Evolutionary conservation across 2,329 filamentous ascomycete genomes (phyloP), one percentile per base, ranked within the genome.

Genomic region (Cryphonectria naterciae): DNA sequence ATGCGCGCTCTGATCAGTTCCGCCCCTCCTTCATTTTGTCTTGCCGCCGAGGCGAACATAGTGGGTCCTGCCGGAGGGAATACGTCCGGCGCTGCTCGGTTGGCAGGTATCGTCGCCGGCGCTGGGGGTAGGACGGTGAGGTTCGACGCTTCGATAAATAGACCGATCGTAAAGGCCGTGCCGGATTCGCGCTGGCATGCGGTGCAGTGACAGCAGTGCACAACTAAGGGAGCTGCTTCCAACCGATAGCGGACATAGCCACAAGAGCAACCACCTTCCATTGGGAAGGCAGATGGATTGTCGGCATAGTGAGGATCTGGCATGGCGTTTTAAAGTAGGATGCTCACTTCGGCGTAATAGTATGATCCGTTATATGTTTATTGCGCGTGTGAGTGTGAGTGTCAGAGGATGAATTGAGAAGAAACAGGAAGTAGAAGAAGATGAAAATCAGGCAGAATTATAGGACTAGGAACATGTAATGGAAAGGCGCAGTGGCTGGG

Each of bases 171-270:
- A 66, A 81, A 78, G 70, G 75, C 79, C 58, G 79, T 78, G 71
- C 84, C 83, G 22, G 80, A 81, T 74, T 85, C 82, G 68, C 79
- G 81, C 74, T 85, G 83, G 77, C 84, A 86, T 71, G 77, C 76
- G 35, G 81, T 82, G 77, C 84, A 86, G 76, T 84, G 81, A 77
- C 84, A 86, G 79, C 81, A 83, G 75, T 86, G 81, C 46, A 82
- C 79, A 67, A 82, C 73, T 58, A 85, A 76, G 28, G 83, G 78
- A n/a, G 91, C 81, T 2, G 91, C 81, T 75, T 88, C 88, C 43
- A 89, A 84, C 17, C 90, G 81, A 78, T 93, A 91, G 78, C 91
- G 92, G 74, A 91, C 84, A 76, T 92, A 89, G 19, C 90, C 89
- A 78, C 91, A 93, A 67, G 88, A 87, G 78, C 92, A 93, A 70